Evolutionary conservation across 1,139 yeast genomes (phyloP).

Genomic region (Pichia sp.): DNA sequence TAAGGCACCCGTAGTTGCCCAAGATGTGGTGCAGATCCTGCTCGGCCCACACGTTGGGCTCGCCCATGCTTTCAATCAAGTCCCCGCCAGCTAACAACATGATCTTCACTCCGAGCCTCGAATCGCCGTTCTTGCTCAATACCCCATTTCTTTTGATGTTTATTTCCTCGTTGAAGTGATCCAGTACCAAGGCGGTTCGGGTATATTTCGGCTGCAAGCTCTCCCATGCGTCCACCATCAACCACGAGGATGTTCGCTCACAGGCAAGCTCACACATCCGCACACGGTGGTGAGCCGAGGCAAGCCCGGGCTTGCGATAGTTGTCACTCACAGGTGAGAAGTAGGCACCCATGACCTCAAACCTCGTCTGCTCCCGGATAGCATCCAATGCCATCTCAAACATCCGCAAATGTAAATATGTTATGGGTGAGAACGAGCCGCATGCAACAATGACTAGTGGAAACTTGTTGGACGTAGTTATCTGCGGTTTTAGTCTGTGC

Average conservation of each 20-base stretch:
- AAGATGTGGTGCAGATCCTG: slow-evolving; percentile 90
- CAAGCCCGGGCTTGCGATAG: slow-evolving; percentile 89
- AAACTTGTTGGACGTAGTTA: slow-evolving; percentile 71
- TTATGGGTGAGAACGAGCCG: slow-evolving; percentile 94
- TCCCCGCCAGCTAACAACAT: slow-evolving; percentile 98
- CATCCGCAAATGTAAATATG: slow-evolving; percentile 92
- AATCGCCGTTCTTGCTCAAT: slow-evolving; percentile 59
- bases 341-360: slow-evolving; percentile 94
- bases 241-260: slow-evolving; percentile 93
- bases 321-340: slow-evolving; percentile 97
- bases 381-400: slow-evolving; percentile 96
- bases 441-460: slow-evolving; percentile 96
- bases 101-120: slow-evolving; percentile 68
- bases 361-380: slow-evolving; percentile 86
- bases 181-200: slow-evolving; percentile 91
- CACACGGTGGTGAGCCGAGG: slow-evolving; percentile 83
- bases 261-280: slow-evolving; percentile 98
- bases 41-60: slow-evolving; percentile 98
- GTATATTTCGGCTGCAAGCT: slow-evolving; percentile 87
- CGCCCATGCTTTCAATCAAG: slow-evolving; percentile 98
- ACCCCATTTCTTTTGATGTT: slow-evolving; percentile 88
- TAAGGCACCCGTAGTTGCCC: slow-evolving; percentile 92
- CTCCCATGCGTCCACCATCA: slow-evolving; percentile 99
- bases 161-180: slow-evolving; percentile 93
- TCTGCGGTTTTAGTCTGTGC: slow-evolving; percentile 70